A percentile compares a stretch with the other conserved stretches of the same genome.
phyloP scores from a whole-genome alignment of 352 stramenopile genomes.

The Globisporangium cederbergense region DNA sequence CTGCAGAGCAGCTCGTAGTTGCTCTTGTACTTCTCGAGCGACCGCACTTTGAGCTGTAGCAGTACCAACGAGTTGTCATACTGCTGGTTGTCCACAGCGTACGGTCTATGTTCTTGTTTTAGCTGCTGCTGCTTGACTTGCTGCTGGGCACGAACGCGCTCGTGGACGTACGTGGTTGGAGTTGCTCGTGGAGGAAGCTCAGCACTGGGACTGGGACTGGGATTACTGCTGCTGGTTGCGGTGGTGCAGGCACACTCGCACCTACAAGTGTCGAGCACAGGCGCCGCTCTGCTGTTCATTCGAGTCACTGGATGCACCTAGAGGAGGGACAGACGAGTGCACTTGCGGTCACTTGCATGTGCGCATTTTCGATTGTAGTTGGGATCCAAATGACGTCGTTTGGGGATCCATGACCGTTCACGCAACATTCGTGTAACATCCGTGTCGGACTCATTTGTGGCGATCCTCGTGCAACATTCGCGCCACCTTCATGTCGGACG shows the following conservation, averaged over 20 bases:
- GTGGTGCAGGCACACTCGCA: not conserved
- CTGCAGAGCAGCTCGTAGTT: slow-evolving; percentile 78
- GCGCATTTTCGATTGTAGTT: not conserved
- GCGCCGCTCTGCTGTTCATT: slow-evolving; percentile 4
- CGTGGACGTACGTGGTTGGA: not conserved
- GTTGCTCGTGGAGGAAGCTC: not conserved
- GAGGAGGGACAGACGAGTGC: not conserved
- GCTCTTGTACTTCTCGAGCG: slow-evolving; percentile 66
- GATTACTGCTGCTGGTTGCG: not conserved
- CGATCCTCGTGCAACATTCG: not conserved
- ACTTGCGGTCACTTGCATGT: not conserved
- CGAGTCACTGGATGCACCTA: not conserved
- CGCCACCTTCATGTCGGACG: not conserved
- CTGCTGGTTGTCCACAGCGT: not conserved
- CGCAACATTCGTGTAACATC: slow-evolving; percentile 3
- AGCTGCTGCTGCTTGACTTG: not conserved
- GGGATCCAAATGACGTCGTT: not conserved
- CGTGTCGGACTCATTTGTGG: not conserved
- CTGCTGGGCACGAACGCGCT: not conserved
- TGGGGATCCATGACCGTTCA: not conserved
- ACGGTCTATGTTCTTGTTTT: not conserved
- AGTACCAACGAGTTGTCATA: slow-evolving; percentile 7
- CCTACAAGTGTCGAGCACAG: not conserved
- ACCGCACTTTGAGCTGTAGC: slow-evolving; percentile 44
- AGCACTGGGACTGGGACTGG: not conserved